A percentile compares a stretch with the other conserved stretches of the same genome.
Conservation (phyloP, 208 protist genomes). For the Leptomonas seymouri region DNA sequence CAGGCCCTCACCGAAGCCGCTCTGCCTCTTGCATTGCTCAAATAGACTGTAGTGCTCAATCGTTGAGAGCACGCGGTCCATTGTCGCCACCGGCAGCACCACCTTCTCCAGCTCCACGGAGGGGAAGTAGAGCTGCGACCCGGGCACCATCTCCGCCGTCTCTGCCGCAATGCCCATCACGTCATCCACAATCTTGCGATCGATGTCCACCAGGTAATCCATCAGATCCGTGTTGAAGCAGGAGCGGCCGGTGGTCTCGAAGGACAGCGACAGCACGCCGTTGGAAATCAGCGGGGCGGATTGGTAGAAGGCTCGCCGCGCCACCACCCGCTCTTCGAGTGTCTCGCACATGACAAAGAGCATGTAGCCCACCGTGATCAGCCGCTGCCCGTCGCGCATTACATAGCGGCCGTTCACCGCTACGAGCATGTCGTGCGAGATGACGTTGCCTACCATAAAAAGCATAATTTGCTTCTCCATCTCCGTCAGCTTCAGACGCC, state of each 20-base stretch:
- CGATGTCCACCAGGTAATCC: constrained; percentile 92
- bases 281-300: constrained; percentile 74
- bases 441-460: constrained; percentile 83
- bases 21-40: constrained; percentile 71
- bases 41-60: constrained; percentile 91
- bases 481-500: constrained; percentile 72
- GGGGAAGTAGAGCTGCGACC: constrained; percentile 83
- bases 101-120: constrained; percentile 82
- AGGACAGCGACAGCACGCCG: constrained; percentile 66
- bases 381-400: constrained; percentile 81
- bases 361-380: constrained; percentile 90
- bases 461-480: constrained; percentile 92
- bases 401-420: constrained; percentile 89
- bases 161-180: constrained; percentile 90
- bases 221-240: constrained; percentile 93
- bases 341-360: constrained; percentile 90
- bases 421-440: constrained; percentile 91
- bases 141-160: constrained; percentile 90
- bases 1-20: constrained; percentile 81
- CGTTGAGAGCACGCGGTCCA: constrained; percentile 79
- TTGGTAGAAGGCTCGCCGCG: constrained; percentile 89
- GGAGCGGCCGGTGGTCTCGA: constrained; percentile 51
- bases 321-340: constrained; percentile 81
- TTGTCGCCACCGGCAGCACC: constrained; percentile 78
- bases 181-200: constrained; percentile 93